Percentiles rank a stretch among this genome's conserved stretches.
Conservation (phyloP, 768 basidiomycete species). For the Dacryopinax spathularia region DNA sequence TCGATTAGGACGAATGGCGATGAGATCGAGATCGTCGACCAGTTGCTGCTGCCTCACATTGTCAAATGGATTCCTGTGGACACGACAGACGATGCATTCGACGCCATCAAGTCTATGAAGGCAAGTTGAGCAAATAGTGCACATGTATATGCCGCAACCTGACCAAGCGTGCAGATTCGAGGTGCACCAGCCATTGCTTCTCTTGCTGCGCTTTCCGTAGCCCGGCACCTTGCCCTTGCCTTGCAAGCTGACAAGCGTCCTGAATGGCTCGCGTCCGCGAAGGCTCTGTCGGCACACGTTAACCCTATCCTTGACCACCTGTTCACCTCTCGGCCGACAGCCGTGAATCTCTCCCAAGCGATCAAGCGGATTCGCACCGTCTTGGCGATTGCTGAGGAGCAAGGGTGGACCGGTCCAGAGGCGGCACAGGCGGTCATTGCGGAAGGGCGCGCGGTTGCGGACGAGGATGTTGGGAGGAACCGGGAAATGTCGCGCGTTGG, state of each 20-base stretch:
- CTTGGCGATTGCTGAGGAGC: slow-evolving; percentile 23
- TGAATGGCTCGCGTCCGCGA: slow-evolving; percentile 40
- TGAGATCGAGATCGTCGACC: slow-evolving; percentile 76
- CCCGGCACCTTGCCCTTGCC: slow-evolving; percentile 45
- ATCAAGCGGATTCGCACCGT: slow-evolving; percentile 47
- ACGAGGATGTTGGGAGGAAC: slow-evolving; percentile 80
- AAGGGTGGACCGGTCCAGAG: slow-evolving; percentile 26
- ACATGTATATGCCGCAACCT: background rate
- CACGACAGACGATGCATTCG: slow-evolving; percentile 71
- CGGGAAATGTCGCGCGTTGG: slow-evolving; percentile 72
- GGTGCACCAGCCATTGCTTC: slow-evolving; percentile 94
- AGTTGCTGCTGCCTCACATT: slow-evolving; percentile 68
- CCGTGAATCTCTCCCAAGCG: slow-evolving; percentile 85
- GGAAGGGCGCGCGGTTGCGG: slow-evolving; percentile 62
- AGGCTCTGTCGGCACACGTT: slow-evolving; percentile 41
- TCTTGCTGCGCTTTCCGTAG: slow-evolving; percentile 68
- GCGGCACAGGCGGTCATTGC: slow-evolving; percentile 43
- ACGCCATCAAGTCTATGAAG: slow-evolving; percentile 95
- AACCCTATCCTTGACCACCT: slow-evolving; percentile 52
- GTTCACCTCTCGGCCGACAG: slow-evolving; percentile 82
- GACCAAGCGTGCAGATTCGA: slow-evolving; percentile 43
- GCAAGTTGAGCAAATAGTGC: slow-evolving; percentile 25
- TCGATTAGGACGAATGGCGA: slow-evolving; percentile 35
- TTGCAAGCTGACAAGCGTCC: slow-evolving; percentile 35
- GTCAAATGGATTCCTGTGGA: slow-evolving; percentile 50